These are phyloP conservation scores for Emergomyces pasteurianus DNA, from an alignment of 2,329 filamentous ascomycete genomes.

Conservation along the genomic window DNA sequence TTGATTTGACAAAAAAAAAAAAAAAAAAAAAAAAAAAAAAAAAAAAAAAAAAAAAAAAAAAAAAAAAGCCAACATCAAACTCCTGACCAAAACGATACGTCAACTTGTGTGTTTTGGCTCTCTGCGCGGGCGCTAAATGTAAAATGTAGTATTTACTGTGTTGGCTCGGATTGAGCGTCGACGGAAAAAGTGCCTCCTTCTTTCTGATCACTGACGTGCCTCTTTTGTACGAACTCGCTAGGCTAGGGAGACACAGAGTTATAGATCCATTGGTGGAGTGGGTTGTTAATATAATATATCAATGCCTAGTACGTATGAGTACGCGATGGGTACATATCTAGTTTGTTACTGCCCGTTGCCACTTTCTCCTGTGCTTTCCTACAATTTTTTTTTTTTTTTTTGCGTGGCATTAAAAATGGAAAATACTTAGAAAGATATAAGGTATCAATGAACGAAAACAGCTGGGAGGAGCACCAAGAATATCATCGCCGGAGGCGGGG, in stretches of 20 bases:
- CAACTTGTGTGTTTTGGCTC: background rate
- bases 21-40: too few relatives aligned
- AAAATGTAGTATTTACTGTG: background rate
- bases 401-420: background rate
- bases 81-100: background rate
- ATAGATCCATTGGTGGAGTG: too few relatives aligned
- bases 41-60: too few relatives aligned
- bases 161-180: background rate
- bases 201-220: background rate
- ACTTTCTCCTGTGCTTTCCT: background rate
- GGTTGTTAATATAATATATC: too few relatives aligned
- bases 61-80: background rate
- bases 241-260: background rate
- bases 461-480: background rate
- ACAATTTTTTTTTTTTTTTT: background rate
- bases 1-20: too few relatives aligned
- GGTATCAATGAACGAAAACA: background rate
- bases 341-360: background rate
- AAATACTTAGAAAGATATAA: background rate
- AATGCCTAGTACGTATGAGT: background rate
- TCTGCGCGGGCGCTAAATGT: background rate
- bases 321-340: background rate
- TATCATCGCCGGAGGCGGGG: background rate
- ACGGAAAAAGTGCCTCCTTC: too few relatives aligned
- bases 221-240: background rate